A percentile compares a stretch with the other conserved stretches of the same genome.
phyloP scores from a whole-genome alignment of 2,329 filamentous ascomycete species.

The Tetracladium maxilliforme region DNA sequence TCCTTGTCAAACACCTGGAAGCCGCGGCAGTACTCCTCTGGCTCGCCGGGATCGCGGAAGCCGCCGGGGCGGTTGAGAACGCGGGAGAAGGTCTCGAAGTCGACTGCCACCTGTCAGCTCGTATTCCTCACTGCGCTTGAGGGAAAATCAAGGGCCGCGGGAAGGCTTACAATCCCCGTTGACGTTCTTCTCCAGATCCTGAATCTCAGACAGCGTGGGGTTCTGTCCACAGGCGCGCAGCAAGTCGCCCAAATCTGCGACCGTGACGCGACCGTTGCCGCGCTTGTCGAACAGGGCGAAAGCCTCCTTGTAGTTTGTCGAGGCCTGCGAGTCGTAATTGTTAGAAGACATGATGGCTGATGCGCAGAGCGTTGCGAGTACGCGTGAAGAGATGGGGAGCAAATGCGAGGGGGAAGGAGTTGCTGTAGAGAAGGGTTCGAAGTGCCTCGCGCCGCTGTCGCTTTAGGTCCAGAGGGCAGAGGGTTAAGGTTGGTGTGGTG shows the following conservation, averaged over 20 bases:
- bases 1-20: slow-evolving; percentile 99
- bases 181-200: slow-evolving; percentile 79
- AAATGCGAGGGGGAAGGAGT: neutral
- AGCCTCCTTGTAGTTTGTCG: slow-evolving; percentile 99
- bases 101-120: slow-evolving; percentile 42
- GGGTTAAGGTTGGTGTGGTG: too few relatives aligned
- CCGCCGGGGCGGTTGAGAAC: slow-evolving; percentile 94
- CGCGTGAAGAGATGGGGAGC: neutral
- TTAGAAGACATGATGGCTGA: slow-evolving; percentile 9
- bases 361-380: neutral
- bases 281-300: slow-evolving; percentile 99
- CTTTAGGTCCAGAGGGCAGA: too few relatives aligned
- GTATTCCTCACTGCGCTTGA: neutral
- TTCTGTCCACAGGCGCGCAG: slow-evolving; percentile 96
- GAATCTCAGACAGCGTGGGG: slow-evolving; percentile 85
- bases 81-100: slow-evolving; percentile 94
- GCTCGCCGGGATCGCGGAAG: slow-evolving; percentile 95
- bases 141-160: slow-evolving; percentile 2
- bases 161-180: slow-evolving; percentile 73
- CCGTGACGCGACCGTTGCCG: slow-evolving; percentile 79
- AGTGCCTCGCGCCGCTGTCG: too few relatives aligned
- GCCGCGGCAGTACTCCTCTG: slow-evolving; percentile 94
- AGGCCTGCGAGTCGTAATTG: slow-evolving; percentile 36
- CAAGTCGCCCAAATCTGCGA: slow-evolving; percentile 81
- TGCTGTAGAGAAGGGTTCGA: slow-evolving; percentile 2